These are phyloP conservation scores for Hymenoscyphus albidus DNA, from an alignment of 2,329 filamentous ascomycete species.

Conservation along the genomic window DNA sequence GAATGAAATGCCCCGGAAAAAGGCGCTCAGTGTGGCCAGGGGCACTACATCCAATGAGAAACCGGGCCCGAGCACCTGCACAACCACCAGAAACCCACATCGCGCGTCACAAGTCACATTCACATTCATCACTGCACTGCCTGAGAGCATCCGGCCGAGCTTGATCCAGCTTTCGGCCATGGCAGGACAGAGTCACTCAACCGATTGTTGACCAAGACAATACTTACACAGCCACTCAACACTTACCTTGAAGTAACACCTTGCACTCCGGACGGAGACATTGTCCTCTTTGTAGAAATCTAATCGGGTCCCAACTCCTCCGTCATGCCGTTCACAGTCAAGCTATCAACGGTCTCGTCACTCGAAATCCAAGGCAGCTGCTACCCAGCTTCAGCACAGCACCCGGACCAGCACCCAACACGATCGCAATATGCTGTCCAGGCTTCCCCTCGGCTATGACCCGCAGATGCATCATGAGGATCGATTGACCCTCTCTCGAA, in stretches of 20 bases:
- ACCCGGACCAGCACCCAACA: too few relatives aligned
- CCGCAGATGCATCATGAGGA: slow-evolving; percentile 33
- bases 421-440: slow-evolving; percentile 10
- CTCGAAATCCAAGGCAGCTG: background rate
- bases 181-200: background rate
- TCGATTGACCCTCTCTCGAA: slow-evolving; percentile 28
- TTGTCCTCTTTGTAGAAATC: background rate
- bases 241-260: background rate
- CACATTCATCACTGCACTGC: background rate
- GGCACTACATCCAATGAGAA: background rate
- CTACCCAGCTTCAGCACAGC: background rate
- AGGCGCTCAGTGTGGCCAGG: background rate
- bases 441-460: slow-evolving; percentile 28
- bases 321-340: background rate
- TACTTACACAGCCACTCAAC: background rate
- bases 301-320: background rate
- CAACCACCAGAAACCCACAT: background rate
- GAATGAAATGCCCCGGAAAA: background rate
- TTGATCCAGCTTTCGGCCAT: too few relatives aligned
- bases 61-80: background rate
- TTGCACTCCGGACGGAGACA: too few relatives aligned
- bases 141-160: too few relatives aligned
- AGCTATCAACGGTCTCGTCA: background rate
- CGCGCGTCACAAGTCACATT: background rate
- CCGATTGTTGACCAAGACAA: background rate